Conservation (phyloP, 2,329 filamentous ascomycete species). For the Bipolaris gigantea region DNA sequence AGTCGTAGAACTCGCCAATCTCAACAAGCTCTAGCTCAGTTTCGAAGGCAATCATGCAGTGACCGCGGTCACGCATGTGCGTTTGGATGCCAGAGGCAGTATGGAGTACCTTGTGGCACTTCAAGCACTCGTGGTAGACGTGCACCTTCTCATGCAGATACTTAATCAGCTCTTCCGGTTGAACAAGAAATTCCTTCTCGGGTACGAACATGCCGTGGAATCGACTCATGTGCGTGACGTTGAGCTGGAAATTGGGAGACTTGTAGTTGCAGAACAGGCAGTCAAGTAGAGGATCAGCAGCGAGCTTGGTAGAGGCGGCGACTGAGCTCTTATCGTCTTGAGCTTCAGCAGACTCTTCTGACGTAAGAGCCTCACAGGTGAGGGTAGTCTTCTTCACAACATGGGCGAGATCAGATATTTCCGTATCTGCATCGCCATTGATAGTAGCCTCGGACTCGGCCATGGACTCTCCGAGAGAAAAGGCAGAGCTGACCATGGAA, state of each 20-base stretch:
- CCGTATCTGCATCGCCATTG: conserved; percentile 70
- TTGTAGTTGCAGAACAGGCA: conserved; percentile 94
- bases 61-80: conserved; percentile 95
- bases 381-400: conserved; percentile 68
- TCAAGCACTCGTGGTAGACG: conserved; percentile 80
- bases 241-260: conserved; percentile 74
- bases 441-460: conserved; percentile 55
- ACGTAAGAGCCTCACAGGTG: conserved; percentile 48
- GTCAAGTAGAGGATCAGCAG: conserved; percentile 48
- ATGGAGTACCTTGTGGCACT: conserved; percentile 80
- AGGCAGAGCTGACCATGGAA: conserved; percentile 87
- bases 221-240: conserved; percentile 85
- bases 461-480: conserved; percentile 83
- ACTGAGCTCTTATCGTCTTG: conserved; percentile 48
- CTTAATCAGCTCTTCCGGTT: conserved; percentile 78
- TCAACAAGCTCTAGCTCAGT: conserved; percentile 88
- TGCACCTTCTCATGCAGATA: conserved; percentile 80
- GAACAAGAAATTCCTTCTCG: conserved; percentile 78
- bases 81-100: conserved; percentile 83
- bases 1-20: conserved; percentile 96
- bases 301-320: conserved; percentile 31
- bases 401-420: conserved; percentile 77
- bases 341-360: conserved; percentile 40
- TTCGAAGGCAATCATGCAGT: conserved; percentile 94
- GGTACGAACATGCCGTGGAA: conserved; percentile 96